phyloP scores from a whole-genome alignment of 129 eudicot genomes.

The Centaurea solstitialis region DNA sequence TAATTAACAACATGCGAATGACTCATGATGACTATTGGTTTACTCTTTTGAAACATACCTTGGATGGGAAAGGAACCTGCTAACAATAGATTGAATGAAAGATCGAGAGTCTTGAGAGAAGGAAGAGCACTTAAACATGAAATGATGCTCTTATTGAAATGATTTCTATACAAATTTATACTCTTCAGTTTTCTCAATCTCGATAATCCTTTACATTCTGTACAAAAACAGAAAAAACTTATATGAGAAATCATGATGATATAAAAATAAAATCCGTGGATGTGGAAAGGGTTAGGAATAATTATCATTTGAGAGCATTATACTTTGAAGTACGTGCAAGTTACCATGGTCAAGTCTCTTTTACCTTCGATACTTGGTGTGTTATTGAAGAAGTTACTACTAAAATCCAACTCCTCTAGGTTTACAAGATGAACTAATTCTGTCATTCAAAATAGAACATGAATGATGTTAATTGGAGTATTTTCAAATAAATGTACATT shows the following conservation, averaged over 20 bases:
- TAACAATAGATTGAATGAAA: neutral
- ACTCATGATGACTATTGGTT: too few species aligned
- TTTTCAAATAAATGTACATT: too few species aligned
- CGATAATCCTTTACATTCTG: slow-evolving; percentile 11
- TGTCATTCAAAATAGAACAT: neutral
- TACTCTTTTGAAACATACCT: neutral
- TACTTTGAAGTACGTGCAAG: neutral
- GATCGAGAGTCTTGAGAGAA: slow-evolving; percentile 25
- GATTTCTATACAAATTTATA: too few species aligned
- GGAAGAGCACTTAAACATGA: slow-evolving; percentile 23
- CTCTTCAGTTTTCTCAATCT: slow-evolving; percentile 24
- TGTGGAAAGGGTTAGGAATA: neutral
- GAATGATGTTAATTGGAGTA: too few species aligned
- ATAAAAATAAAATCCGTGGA: neutral
- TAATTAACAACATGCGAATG: too few species aligned
- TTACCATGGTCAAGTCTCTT: neutral
- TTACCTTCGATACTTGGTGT: slow-evolving; percentile 20
- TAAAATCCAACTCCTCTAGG: slow-evolving; percentile 20
- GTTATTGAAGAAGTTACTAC: neutral
- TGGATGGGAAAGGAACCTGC: slow-evolving; percentile 5
- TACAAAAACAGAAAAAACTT: neutral
- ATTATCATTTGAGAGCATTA: neutral
- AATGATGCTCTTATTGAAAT: too few species aligned
- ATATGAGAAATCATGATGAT: neutral
- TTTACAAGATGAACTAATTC: neutral